Conservation (phyloP, 2,329 filamentous ascomycete species). For the Aspergillus udagawae region DNA sequence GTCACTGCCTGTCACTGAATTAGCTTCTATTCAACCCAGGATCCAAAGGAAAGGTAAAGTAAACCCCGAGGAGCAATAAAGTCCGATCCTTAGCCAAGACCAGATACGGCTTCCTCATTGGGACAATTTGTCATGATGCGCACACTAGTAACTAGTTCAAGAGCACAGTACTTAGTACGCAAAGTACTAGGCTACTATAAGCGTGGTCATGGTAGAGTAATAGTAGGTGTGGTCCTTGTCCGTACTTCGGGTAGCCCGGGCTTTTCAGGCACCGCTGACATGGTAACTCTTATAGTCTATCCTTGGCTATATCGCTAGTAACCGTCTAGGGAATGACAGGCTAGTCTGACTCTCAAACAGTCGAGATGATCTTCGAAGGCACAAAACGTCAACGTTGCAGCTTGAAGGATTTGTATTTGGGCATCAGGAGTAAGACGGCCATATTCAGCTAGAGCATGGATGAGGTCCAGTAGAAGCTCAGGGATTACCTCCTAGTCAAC, state of each 20-base stretch:
- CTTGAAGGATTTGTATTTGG: not conserved
- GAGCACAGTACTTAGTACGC: not conserved
- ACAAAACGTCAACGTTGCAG: not conserved
- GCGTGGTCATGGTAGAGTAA: not conserved
- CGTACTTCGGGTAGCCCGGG: not conserved
- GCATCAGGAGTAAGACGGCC: not conserved
- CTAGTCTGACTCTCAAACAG: not conserved
- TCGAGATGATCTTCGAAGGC: not conserved
- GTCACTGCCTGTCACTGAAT: not conserved
- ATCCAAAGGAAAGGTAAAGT: not conserved
- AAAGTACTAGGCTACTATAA: not conserved
- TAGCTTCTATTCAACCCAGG: not conserved
- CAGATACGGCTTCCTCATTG: not conserved
- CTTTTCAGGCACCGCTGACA: not conserved
- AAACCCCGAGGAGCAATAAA: not conserved
- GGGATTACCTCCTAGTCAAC: not conserved
- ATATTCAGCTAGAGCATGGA: not conserved
- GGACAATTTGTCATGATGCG: not conserved
- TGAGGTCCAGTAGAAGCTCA: not conserved
- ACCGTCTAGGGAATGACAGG: not conserved
- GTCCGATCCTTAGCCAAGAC: not conserved
- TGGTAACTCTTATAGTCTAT: not conserved
- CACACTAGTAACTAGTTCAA: not conserved
- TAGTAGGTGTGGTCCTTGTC: not conserved
- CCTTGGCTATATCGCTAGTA: not conserved